Percentiles rank a stretch among this genome's conserved stretches.
phyloP scores from a whole-genome alignment of 306 rosid genomes.

The Ormosia semicastrata region DNA sequence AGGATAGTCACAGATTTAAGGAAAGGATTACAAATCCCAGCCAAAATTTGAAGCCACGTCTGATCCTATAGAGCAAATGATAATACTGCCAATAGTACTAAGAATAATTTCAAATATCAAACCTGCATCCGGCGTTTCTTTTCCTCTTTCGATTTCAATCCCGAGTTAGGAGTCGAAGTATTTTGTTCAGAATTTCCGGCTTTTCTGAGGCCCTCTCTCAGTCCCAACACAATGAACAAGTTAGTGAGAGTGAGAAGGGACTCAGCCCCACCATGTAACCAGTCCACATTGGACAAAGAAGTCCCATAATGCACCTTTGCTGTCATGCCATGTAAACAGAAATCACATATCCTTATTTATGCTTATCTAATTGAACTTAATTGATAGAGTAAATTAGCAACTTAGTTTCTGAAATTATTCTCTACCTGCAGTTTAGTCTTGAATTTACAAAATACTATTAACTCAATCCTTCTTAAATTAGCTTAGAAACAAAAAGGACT shows the following conservation, averaged over 20 bases:
- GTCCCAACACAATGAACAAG: constrained; percentile 79
- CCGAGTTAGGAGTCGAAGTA: constrained; percentile 28
- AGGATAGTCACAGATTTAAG: background rate
- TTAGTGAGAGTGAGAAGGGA: constrained; percentile 86
- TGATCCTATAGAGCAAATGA: background rate
- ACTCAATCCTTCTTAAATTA: background rate
- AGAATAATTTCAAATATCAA: constrained; percentile 12
- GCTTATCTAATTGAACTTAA: background rate
- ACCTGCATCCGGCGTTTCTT: background rate
- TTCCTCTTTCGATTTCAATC: constrained; percentile 42
- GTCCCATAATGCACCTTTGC: constrained; percentile 91
- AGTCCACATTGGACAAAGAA: constrained; percentile 90
- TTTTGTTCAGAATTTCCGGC: constrained; percentile 34
- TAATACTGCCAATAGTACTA: background rate
- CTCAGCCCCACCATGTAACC: constrained; percentile 97
- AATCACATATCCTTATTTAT: background rate
- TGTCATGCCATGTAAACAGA: constrained; percentile 36
- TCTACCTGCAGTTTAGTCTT: background rate
- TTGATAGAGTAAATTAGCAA: too few species aligned
- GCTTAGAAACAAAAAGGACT: background rate
- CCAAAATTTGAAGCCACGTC: background rate
- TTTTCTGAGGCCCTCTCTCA: constrained; percentile 71
- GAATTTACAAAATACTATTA: background rate
- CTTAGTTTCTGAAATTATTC: background rate
- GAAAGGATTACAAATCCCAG: background rate